These are phyloP conservation scores for Kuraishia hungarica DNA, from an alignment of 805 yeast genomes.

Conservation along the genomic window DNA sequence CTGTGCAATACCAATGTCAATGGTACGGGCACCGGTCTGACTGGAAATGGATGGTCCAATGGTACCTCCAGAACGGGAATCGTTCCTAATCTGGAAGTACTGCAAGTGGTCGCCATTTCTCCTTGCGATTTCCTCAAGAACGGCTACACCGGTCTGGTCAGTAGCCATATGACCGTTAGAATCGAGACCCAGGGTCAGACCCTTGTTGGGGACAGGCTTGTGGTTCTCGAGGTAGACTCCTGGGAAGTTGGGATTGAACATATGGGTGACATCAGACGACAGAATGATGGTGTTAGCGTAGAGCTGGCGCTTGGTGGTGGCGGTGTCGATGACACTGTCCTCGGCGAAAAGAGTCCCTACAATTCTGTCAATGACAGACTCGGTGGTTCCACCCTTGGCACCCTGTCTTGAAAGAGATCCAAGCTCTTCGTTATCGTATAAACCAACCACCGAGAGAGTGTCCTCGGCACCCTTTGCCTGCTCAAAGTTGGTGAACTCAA, in stretches of 20 bases:
- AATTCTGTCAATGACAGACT: conserved; percentile 53
- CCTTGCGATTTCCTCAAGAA: conserved; percentile 63
- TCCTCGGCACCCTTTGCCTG: conserved; percentile 18
- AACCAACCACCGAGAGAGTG: conserved; percentile 49
- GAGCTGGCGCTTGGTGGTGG: neutral
- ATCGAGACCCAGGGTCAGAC: conserved; percentile 63
- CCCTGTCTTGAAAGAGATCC: conserved; percentile 80
- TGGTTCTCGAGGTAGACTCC: conserved; percentile 68
- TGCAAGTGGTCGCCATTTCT: conserved; percentile 59
- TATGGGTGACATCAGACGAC: conserved; percentile 81
- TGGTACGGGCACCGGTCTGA: conserved; percentile 65
- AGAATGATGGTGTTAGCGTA: conserved; percentile 67
- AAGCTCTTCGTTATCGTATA: conserved; percentile 77
- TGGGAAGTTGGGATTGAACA: conserved; percentile 71
- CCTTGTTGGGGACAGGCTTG: conserved; percentile 73
- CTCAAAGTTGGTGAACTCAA: conserved; percentile 27
- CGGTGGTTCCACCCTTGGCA: conserved; percentile 69
- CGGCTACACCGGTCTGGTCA: conserved; percentile 63
- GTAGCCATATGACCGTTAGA: conserved; percentile 83
- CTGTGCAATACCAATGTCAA: conserved; percentile 79
- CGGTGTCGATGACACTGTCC: neutral
- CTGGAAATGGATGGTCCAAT: conserved; percentile 68
- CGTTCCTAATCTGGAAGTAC: conserved; percentile 82
- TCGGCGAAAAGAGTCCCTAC: conserved; percentile 10
- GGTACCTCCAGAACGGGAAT: conserved; percentile 80